phyloP scores from a whole-genome alignment of 306 rosid genomes.

The Glycine latifolia region DNA sequence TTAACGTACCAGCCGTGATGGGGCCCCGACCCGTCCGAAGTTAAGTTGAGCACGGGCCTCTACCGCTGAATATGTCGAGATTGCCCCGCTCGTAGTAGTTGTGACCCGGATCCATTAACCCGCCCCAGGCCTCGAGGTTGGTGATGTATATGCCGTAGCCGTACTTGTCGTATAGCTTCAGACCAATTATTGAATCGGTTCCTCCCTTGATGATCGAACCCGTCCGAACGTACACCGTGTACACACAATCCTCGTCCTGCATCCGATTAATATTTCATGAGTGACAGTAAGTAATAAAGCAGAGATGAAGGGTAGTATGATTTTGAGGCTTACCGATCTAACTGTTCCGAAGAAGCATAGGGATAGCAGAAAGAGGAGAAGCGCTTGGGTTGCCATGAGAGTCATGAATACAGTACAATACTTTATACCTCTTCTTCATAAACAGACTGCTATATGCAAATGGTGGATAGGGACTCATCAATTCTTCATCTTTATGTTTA shows the following conservation, averaged over 20 bases:
- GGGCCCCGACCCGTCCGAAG: conserved; percentile 76
- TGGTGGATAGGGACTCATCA: no score
- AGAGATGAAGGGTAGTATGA: no score
- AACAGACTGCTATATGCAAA: no score
- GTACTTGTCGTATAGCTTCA: conserved; percentile 47
- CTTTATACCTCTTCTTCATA: no score
- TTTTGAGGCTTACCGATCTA: conserved; percentile 44
- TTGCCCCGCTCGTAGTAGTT: conserved; percentile 85
- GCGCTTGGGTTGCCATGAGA: neutral
- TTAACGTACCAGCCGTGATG: conserved; percentile 90
- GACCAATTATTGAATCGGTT: conserved; percentile 62
- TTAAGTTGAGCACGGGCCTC: conserved; percentile 73
- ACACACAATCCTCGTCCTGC: conserved; percentile 56
- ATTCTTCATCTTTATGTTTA: no score
- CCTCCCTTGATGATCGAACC: conserved; percentile 77
- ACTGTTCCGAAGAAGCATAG: conserved; percentile 46
- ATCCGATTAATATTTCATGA: neutral
- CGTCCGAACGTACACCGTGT: conserved; percentile 37
- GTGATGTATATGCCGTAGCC: conserved; percentile 57
- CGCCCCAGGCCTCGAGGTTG: conserved; percentile 74
- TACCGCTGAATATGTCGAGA: conserved; percentile 86
- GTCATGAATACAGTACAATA: no score
- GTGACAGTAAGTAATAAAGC: no score
- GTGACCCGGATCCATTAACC: conserved; percentile 66
- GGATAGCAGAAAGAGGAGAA: conserved; percentile 20